These are phyloP conservation scores for Microbotryum silenes-acaulis DNA, from an alignment of 1,284 basidiomycete genomes.

Conservation along the genomic window DNA sequence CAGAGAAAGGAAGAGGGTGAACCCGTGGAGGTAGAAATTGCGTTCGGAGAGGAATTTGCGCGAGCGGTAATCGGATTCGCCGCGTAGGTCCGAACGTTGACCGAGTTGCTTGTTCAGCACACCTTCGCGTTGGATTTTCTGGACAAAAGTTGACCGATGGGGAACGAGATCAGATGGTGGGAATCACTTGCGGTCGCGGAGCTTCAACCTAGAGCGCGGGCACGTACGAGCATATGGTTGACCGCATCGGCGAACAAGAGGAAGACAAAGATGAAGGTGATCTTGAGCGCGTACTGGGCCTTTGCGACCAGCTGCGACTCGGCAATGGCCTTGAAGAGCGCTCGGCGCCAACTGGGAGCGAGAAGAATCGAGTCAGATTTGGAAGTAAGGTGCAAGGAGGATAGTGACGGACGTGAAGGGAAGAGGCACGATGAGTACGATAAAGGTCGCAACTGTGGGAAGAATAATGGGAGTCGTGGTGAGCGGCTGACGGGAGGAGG, in stretches of 20 bases:
- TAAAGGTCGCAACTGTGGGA: conserved; percentile 9
- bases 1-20: conserved; percentile 42
- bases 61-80: conserved; percentile 37
- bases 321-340: conserved; percentile 43
- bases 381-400: conserved; percentile 33
- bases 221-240: neutral
- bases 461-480: no score
- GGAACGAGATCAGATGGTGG: no score
- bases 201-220: neutral
- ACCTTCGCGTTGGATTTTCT: no score
- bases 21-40: conserved; percentile 37
- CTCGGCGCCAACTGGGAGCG: conserved; percentile 14
- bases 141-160: no score
- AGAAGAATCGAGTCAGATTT: neutral
- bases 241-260: conserved; percentile 28
- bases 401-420: conserved; percentile 37
- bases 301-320: conserved; percentile 39
- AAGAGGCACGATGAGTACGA: conserved; percentile 17
- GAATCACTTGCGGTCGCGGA: neutral
- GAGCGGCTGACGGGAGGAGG: neutral
- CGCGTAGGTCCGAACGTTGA: conserved; percentile 33
- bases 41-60: conserved; percentile 38
- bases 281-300: conserved; percentile 41
- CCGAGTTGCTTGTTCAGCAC: neutral
- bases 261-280: conserved; percentile 29